Percentiles rank a stretch among this genome's conserved stretches.
Evolutionary conservation across 2,329 filamentous ascomycete species (phyloP).

Genomic region (Botryotinia convoluta): DNA sequence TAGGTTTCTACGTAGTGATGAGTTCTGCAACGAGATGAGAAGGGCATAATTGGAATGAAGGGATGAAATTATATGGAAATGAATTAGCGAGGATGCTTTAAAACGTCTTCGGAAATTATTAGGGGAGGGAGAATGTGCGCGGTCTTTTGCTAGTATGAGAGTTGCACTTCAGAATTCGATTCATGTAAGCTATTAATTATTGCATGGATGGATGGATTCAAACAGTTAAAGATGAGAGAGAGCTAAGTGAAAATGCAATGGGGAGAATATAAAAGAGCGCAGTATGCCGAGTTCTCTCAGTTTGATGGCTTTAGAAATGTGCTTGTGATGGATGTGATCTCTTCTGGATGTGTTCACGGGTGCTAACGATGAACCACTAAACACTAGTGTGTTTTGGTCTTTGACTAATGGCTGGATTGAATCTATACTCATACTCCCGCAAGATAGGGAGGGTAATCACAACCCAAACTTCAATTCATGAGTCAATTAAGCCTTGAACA

Average conservation of each 20-base stretch:
- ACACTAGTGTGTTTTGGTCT: neutral
- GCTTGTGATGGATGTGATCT: neutral
- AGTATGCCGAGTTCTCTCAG: neutral
- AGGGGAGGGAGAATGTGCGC: neutral
- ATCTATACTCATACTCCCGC: neutral
- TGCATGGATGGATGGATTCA: slow-evolving; percentile 10
- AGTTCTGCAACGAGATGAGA: slow-evolving; percentile 12
- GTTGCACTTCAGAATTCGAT: slow-evolving; percentile 13
- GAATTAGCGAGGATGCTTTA: neutral
- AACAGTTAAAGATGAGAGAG: slow-evolving; percentile 2
- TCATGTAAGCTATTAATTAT: slow-evolving; percentile 17
- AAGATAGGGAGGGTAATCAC: neutral
- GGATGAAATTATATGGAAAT: neutral
- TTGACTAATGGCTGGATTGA: neutral
- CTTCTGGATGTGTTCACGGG: neutral
- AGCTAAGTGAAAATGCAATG: neutral
- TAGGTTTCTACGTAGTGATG: slow-evolving; percentile 6
- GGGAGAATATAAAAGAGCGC: slow-evolving; percentile 16
- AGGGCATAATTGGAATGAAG: slow-evolving; percentile 1
- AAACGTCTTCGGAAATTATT: neutral
- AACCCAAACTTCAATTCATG: neutral
- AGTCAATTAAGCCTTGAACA: neutral
- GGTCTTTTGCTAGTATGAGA: slow-evolving; percentile 13
- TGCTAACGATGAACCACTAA: neutral
- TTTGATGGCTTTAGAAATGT: neutral